Conservation (phyloP, 371 early-diverging fungal genomes). For the Mortierella sp. region DNA sequence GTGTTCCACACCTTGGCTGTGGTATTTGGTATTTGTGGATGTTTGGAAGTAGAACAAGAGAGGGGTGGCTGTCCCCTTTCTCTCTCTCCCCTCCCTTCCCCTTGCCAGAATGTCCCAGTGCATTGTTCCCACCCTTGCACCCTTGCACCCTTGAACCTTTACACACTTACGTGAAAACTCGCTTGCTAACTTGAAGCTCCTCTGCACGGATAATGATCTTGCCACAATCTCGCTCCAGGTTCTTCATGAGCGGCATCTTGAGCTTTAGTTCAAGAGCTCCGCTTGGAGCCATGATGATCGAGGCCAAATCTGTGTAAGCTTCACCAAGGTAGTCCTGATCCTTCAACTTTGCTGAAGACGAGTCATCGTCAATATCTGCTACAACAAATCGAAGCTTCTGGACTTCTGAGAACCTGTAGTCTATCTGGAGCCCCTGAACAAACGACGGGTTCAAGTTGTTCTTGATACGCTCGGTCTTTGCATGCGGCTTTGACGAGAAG, state of each 20-base stretch:
- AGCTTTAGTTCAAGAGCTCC: slow-evolving; percentile 16
- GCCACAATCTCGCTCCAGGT: slow-evolving; percentile 2
- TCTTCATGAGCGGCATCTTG: slow-evolving; percentile 5
- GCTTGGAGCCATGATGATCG: slow-evolving; percentile 23
- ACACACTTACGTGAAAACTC: slow-evolving; percentile 22
- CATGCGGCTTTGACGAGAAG: slow-evolving; percentile 19
- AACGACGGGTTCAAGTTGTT: slow-evolving; percentile 36
- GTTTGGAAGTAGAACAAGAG: background rate
- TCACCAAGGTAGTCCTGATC: slow-evolving; percentile 40
- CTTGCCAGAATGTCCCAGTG: too few relatives aligned
- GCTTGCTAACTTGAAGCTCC: slow-evolving; percentile 21
- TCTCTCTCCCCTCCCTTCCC: background rate
- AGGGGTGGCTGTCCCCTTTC: background rate
- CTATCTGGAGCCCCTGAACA: slow-evolving; percentile 24
- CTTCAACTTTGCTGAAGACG: slow-evolving; percentile 6
- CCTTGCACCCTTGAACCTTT: background rate
- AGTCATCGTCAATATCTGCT: slow-evolving; percentile 35
- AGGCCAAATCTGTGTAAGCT: slow-evolving; percentile 21
- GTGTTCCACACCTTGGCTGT: background rate
- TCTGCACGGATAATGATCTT: slow-evolving; percentile 30
- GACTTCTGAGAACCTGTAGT: slow-evolving; percentile 27
- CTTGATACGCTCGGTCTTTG: slow-evolving; percentile 41
- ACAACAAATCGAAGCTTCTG: slow-evolving; percentile 37
- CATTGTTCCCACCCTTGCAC: too few relatives aligned
- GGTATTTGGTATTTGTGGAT: too few relatives aligned